A percentile compares a stretch with the other conserved stretches of the same genome.
Conservation (phyloP, 2,329 filamentous ascomycete species). For the Chaetomium strumarium region DNA sequence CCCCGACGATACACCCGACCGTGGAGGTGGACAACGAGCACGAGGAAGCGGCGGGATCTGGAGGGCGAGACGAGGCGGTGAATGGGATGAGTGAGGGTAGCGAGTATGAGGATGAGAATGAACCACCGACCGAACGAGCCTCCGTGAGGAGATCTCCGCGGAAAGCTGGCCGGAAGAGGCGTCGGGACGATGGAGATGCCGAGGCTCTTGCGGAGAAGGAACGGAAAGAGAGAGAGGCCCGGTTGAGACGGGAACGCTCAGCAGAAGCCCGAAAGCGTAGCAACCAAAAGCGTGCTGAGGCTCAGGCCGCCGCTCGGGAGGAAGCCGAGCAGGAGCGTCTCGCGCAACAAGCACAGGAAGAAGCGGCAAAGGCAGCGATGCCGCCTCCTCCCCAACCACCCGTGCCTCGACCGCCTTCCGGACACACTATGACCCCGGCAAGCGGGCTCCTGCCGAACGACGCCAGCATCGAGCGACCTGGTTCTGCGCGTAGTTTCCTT, state of each 20-base stretch:
- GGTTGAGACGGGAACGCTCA: slow-evolving; percentile 12
- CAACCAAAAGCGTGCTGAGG: slow-evolving; percentile 6
- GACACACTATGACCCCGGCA: slow-evolving; percentile 3
- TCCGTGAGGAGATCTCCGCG: background rate
- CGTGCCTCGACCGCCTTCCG: background rate
- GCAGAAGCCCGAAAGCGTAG: slow-evolving; percentile 2
- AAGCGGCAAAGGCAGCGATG: slow-evolving; percentile 11
- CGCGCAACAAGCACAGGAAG: slow-evolving; percentile 2
- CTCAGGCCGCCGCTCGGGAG: background rate
- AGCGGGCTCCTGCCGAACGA: background rate
- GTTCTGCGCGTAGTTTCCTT: slow-evolving; percentile 22
- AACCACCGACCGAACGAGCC: background rate
- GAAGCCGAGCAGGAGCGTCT: slow-evolving; percentile 1
- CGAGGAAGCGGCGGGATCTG: background rate
- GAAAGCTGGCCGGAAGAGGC: slow-evolving; percentile 13
- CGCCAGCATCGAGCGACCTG: background rate
- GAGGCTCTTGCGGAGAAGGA: slow-evolving; percentile 12
- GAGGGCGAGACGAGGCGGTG: background rate
- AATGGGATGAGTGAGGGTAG: background rate
- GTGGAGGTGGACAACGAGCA: background rate
- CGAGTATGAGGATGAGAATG: slow-evolving; percentile 2
- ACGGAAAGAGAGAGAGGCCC: slow-evolving; percentile 11
- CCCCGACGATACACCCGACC: background rate
- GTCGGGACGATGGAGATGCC: slow-evolving; percentile 14
- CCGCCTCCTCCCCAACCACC: slow-evolving; percentile 9